Evolutionary conservation across 352 stramenopile species (phyloP).

Genomic region (Phytopythium ostracodes): DNA sequence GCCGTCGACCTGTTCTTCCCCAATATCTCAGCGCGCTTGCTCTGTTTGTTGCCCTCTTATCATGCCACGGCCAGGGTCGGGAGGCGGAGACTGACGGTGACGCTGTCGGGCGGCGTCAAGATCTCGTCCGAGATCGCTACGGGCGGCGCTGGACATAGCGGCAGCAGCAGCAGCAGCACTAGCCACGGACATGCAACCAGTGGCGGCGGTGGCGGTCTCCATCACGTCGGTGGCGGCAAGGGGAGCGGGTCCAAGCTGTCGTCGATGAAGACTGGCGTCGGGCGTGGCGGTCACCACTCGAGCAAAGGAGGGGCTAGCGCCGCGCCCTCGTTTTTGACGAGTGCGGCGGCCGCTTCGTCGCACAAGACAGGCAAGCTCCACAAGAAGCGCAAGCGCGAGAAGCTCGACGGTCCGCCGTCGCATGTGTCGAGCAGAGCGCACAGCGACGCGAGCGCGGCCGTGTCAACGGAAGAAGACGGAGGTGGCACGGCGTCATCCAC

Average conservation of each 20-base stretch:
- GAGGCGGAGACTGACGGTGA: constrained; percentile 43
- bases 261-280: constrained; percentile 15
- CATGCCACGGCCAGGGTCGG: constrained; percentile 7
- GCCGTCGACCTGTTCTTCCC: background rate
- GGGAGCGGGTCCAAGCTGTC: constrained; percentile 26
- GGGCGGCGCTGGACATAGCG: constrained; percentile 4
- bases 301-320: constrained; percentile 13
- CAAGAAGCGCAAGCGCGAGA: constrained; percentile 54
- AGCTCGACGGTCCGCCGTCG: constrained; percentile 13
- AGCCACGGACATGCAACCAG: constrained; percentile 1
- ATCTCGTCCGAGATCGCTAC: constrained; percentile 14
- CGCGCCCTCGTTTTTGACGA: background rate
- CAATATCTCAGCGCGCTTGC: background rate
- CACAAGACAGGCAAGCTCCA: constrained; percentile 14
- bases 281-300: constrained; percentile 8
- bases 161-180: constrained; percentile 11
- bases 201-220: constrained; percentile 5
- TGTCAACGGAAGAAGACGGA: constrained; percentile 6
- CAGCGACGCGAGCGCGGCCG: constrained; percentile 6
- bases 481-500: constrained; percentile 17
- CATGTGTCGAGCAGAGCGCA: background rate
- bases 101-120: constrained; percentile 26
- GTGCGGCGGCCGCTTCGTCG: background rate
- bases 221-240: background rate
- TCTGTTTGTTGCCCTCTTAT: background rate